A percentile compares a stretch with the other conserved stretches of the same genome.
phyloP scores from a whole-genome alignment of 1,284 basidiomycete genomes.

The Cryptococcus sp. region DNA sequence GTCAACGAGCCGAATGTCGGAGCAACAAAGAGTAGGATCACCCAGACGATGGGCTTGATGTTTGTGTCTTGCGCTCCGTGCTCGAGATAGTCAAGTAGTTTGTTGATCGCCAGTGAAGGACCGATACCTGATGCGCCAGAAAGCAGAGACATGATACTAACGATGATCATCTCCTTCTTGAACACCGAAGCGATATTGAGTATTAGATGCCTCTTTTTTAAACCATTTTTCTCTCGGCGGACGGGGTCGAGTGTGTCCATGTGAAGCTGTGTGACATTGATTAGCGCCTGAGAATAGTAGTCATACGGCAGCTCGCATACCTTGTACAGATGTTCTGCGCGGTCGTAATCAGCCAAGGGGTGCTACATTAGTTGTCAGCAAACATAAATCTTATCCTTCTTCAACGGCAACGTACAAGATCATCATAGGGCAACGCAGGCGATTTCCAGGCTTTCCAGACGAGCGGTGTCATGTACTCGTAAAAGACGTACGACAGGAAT shows the following conservation, averaged over 20 bases:
- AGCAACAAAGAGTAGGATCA: constrained; percentile 62
- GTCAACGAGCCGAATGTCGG: constrained; percentile 53
- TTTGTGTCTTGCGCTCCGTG: constrained; percentile 50
- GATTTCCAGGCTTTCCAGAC: constrained; percentile 55
- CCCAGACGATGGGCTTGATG: constrained; percentile 64
- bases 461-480: constrained; percentile 62
- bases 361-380: constrained; percentile 58
- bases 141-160: constrained; percentile 39
- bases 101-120: constrained; percentile 58
- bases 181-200: constrained; percentile 33
- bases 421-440: constrained; percentile 47
- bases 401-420: constrained; percentile 22
- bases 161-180: constrained; percentile 34
- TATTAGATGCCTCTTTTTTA: constrained; percentile 40
- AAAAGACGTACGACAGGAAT: constrained; percentile 61
- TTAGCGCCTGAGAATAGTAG: neutral
- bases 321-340: constrained; percentile 53
- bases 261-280: constrained; percentile 21
- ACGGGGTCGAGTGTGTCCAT: constrained; percentile 51
- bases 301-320: constrained; percentile 6
- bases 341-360: constrained; percentile 64
- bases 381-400: constrained; percentile 32
- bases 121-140: constrained; percentile 50
- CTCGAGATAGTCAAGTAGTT: constrained; percentile 58
- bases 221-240: constrained; percentile 34